A percentile compares a stretch with the other conserved stretches of the same genome.
These are phyloP conservation scores for Tilletia indica DNA, from an alignment of 1,284 basidiomycete species.

Conservation along the genomic window DNA sequence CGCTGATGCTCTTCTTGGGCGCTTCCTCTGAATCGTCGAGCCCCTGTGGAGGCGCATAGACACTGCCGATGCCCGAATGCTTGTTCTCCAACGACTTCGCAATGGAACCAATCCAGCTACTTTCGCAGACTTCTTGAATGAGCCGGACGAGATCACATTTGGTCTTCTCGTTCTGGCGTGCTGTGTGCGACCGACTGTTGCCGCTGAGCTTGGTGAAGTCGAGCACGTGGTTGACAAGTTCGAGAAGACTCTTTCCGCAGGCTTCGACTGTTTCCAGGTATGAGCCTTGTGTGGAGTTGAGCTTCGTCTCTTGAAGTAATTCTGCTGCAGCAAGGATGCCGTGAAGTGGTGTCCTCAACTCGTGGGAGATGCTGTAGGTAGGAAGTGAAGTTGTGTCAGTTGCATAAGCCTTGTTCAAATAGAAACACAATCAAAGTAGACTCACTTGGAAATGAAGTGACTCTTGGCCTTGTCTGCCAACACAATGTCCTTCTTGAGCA, in stretches of 20 bases:
- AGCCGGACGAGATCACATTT: conserved; percentile 73
- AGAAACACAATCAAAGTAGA: conserved; percentile 28
- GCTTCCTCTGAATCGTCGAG: not conserved
- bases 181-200: conserved; percentile 59
- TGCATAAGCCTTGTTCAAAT: not conserved
- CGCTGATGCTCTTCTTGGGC: conserved; percentile 22
- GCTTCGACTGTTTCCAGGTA: conserved; percentile 72
- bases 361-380: conserved; percentile 78
- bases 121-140: conserved; percentile 91
- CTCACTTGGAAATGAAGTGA: conserved; percentile 75
- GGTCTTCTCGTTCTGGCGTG: conserved; percentile 26
- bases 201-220: conserved; percentile 95
- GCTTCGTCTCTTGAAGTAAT: conserved; percentile 74
- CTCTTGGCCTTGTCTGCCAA: conserved; percentile 87
- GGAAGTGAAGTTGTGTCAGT: conserved; percentile 21
- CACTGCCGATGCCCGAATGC: conserved; percentile 73
- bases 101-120: conserved; percentile 88
- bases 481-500: conserved; percentile 86
- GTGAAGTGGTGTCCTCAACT: conserved; percentile 60
- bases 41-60: conserved; percentile 71
- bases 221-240: conserved; percentile 85
- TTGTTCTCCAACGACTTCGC: conserved; percentile 64
- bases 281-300: conserved; percentile 78
- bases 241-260: conserved; percentile 60
- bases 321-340: conserved; percentile 83